Conservation (phyloP, 73 alveolate genomes). For the Paramecium sonneborni region DNA sequence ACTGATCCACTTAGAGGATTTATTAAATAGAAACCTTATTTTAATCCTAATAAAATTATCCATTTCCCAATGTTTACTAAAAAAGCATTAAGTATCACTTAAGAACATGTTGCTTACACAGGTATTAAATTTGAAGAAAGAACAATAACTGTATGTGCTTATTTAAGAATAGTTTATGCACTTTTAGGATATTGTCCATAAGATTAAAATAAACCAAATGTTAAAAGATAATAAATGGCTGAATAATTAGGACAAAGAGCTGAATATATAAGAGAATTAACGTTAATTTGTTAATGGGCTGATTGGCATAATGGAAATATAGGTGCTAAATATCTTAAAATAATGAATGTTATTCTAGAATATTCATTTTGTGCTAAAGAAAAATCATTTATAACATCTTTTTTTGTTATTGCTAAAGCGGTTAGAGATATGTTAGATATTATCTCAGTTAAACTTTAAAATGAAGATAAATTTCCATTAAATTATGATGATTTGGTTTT, state of each 20-base stretch:
- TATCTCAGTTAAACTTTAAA: conserved; percentile 37
- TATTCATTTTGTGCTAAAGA: conserved; percentile 26
- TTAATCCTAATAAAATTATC: conserved; percentile 38
- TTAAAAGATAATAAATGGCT: conserved; percentile 50
- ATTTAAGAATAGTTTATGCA: conserved; percentile 75
- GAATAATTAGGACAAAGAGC: conserved; percentile 64
- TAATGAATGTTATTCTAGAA: conserved; percentile 68
- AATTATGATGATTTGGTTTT: conserved; percentile 59
- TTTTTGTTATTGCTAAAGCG: conserved; percentile 65
- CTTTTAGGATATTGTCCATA: conserved; percentile 74
- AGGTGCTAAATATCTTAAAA: conserved; percentile 84
- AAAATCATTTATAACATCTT: conserved; percentile 43
- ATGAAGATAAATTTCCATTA: conserved; percentile 67
- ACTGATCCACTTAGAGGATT: conserved; percentile 56
- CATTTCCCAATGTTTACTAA: conserved; percentile 22
- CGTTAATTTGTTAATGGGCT: conserved; percentile 84
- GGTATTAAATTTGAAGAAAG: conserved; percentile 48
- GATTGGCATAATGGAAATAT: conserved; percentile 85
- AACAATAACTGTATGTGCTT: conserved; percentile 71
- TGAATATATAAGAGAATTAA: conserved; percentile 70
- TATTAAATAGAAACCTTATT: neutral
- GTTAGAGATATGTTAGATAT: conserved; percentile 58
- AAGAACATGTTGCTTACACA: neutral
- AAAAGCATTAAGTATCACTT: neutral
- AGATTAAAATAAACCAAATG: neutral